Evolutionary conservation across 2,329 filamentous ascomycete species (phyloP).

Genomic region (Xylaria sp.): DNA sequence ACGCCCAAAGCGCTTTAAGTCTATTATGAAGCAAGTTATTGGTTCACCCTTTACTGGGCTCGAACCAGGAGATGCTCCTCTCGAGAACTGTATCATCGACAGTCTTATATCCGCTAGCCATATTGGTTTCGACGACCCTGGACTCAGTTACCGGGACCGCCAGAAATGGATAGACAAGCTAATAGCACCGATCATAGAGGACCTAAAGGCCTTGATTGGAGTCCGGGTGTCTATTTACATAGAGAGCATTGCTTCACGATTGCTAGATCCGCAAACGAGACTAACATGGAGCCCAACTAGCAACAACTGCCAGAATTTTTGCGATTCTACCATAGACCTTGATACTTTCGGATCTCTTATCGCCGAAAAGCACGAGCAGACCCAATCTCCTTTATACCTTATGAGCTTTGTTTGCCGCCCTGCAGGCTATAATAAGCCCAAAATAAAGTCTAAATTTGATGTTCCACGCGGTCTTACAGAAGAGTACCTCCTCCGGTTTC

Average conservation of each 20-base stretch:
- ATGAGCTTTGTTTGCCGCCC: conserved; percentile 23
- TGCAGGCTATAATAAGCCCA: conserved; percentile 19
- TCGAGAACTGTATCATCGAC: conserved; percentile 20
- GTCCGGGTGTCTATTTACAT: not conserved
- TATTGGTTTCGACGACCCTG: conserved; percentile 17
- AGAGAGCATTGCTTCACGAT: conserved; percentile 1
- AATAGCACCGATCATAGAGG: conserved; percentile 5
- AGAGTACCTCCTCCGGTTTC: conserved; percentile 24
- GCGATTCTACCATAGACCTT: conserved; percentile 21
- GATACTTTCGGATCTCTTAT: conserved; percentile 11
- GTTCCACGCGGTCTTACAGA: conserved; percentile 19
- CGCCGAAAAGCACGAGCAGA: not conserved
- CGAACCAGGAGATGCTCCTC: not conserved
- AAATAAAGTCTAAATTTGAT: conserved; percentile 23
- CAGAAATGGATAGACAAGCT: conserved; percentile 18
- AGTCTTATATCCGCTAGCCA: conserved; percentile 14
- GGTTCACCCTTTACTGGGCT: conserved; percentile 18
- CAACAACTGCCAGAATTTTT: conserved; percentile 28
- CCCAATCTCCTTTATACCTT: conserved; percentile 5
- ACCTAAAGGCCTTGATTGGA: conserved; percentile 8
- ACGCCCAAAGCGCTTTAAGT: conserved; percentile 21
- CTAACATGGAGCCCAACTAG: conserved; percentile 18
- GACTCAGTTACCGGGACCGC: conserved; percentile 9
- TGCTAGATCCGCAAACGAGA: conserved; percentile 12
- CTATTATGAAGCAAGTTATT: conserved; percentile 23